Conservation (phyloP, 208 protist species). For the Herpetomonas tarakana region DNA sequence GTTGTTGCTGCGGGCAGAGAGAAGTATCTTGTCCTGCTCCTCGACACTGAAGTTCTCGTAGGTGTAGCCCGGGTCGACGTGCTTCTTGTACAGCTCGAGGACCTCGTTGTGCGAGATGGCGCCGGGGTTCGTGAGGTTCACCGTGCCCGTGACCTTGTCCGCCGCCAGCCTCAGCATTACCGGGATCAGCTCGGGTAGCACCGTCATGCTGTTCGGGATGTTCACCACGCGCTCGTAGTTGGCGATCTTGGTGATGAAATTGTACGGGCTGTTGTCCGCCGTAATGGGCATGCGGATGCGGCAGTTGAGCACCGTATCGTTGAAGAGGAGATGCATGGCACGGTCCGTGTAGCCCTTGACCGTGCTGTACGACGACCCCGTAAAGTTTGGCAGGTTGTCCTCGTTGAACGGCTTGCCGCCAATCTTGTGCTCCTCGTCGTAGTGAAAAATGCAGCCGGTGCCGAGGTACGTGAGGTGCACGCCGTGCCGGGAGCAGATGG, state of each 20-base stretch:
- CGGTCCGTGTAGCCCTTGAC: slow-evolving; percentile 62
- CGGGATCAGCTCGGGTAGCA: slow-evolving; percentile 48
- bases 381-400: slow-evolving; percentile 41
- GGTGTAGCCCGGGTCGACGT: slow-evolving; percentile 42
- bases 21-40: slow-evolving; percentile 58
- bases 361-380: slow-evolving; percentile 56
- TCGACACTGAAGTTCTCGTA: slow-evolving; percentile 55
- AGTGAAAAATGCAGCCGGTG: slow-evolving; percentile 67
- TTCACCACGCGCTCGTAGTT: slow-evolving; percentile 59
- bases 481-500: slow-evolving; percentile 15
- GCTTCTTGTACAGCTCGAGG: slow-evolving; percentile 46
- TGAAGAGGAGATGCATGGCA: slow-evolving; percentile 45
- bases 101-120: slow-evolving; percentile 60
- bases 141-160: slow-evolving; percentile 36
- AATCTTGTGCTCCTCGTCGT: slow-evolving; percentile 36
- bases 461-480: slow-evolving; percentile 58
- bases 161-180: slow-evolving; percentile 30
- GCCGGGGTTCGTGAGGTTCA: slow-evolving; percentile 63
- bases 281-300: slow-evolving; percentile 65
- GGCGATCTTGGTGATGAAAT: slow-evolving; percentile 68
- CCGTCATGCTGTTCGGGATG: slow-evolving; percentile 67
- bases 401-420: slow-evolving; percentile 32
- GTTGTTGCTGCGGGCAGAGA: slow-evolving; percentile 44
- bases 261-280: slow-evolving; percentile 44
- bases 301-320: slow-evolving; percentile 41